phyloP scores from a whole-genome alignment of 768 basidiomycete genomes.

The Trametes villosa region DNA sequence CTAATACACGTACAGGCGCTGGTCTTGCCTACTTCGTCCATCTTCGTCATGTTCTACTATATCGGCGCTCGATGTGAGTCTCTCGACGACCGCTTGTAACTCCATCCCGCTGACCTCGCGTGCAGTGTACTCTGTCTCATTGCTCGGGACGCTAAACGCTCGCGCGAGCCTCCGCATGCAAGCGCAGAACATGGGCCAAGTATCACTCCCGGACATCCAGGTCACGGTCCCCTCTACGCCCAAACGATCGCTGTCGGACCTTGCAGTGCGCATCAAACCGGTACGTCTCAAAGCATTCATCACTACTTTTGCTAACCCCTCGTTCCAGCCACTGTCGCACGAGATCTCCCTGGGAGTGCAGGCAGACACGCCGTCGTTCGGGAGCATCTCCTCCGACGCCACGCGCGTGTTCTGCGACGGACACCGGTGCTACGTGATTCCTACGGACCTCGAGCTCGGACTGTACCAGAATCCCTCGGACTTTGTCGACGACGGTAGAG shows the following conservation, averaged over 20 bases:
- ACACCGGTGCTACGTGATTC: conserved; percentile 1
- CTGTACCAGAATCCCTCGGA: background rate
- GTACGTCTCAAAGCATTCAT: no score
- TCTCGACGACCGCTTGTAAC: background rate
- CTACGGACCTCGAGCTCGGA: background rate
- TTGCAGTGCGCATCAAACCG: background rate
- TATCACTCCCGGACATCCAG: conserved; percentile 4
- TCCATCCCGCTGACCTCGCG: background rate
- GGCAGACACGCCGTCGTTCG: background rate
- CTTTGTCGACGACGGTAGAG: no score
- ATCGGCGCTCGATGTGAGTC: conserved; percentile 10
- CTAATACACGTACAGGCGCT: background rate
- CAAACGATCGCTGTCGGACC: background rate
- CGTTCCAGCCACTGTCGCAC: background rate
- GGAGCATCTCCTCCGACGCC: background rate
- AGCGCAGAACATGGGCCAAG: conserved; percentile 9
- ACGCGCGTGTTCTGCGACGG: conserved; percentile 4
- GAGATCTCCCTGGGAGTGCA: background rate
- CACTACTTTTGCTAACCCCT: no score
- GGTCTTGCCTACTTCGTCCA: background rate
- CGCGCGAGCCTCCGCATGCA: conserved; percentile 1
- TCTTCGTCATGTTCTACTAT: conserved; percentile 16
- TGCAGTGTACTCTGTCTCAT: conserved; percentile 11
- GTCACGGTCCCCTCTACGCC: background rate
- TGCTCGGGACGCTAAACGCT: conserved; percentile 8